A percentile compares a stretch with the other conserved stretches of the same genome.
phyloP scores from a whole-genome alignment of 2,329 filamentous ascomycete species.

The Talaromyces sp. region DNA sequence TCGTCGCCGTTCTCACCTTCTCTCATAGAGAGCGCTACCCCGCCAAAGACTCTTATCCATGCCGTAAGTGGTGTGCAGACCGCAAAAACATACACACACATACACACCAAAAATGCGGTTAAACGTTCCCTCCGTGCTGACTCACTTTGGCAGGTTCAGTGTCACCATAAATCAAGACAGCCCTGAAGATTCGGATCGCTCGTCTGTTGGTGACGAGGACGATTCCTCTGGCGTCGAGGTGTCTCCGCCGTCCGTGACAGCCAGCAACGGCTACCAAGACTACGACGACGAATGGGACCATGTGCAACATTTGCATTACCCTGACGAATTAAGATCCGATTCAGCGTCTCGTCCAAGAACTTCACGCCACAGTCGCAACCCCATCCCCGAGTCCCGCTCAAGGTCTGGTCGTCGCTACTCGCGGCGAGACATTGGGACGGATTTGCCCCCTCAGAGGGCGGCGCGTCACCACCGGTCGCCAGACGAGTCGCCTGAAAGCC shows the following conservation, averaged over 20 bases:
- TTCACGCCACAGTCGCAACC: conserved; percentile 33
- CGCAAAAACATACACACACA: not conserved
- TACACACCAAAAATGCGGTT: not conserved
- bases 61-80: conserved; percentile 9
- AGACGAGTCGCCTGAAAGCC: conserved; percentile 55
- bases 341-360: conserved; percentile 41
- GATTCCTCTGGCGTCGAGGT: conserved; percentile 40
- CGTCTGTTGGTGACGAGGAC: conserved; percentile 39
- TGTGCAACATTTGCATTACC: conserved; percentile 28
- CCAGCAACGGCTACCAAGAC: conserved; percentile 38
- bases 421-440: conserved; percentile 33
- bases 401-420: conserved; percentile 32
- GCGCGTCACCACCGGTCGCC: conserved; percentile 45
- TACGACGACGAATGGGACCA: conserved; percentile 27
- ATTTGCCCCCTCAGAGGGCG: conserved; percentile 22
- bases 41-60: conserved; percentile 7
- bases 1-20: not conserved
- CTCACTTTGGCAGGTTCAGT: conserved; percentile 32
- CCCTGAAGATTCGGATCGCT: conserved; percentile 35
- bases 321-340: conserved; percentile 45
- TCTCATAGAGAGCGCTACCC: not conserved
- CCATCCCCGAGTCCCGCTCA: conserved; percentile 33
- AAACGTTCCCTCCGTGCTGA: conserved; percentile 3
- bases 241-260: conserved; percentile 35
- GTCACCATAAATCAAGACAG: conserved; percentile 39